Evolutionary conservation across 2,329 filamentous ascomycete genomes (phyloP), one percentile per base, ranked within the genome.

Genomic region (Hypoxylon sp.): DNA sequence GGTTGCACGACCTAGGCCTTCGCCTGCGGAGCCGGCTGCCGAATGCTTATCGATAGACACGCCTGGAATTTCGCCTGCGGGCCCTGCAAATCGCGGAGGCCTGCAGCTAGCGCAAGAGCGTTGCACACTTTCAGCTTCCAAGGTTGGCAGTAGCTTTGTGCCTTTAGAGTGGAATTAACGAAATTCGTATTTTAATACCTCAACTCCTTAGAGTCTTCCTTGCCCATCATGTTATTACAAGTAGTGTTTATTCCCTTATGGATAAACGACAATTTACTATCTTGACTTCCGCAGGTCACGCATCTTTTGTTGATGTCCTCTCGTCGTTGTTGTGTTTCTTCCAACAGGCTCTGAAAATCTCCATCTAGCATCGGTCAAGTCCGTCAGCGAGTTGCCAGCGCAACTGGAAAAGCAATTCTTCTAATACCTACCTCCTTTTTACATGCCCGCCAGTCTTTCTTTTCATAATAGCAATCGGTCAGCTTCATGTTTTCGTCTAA

Each of bases 401-500:
- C 34, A 48, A 19, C 29, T 21, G 45, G 11, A 61, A 46, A 48
- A 60, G 46, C 51, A 64, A 56, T 16, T 48, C 30, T 21, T 37
- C 37, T 25, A 21, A 32, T n/a, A 11, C 91, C 83, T 78, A 97
- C 95, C 88, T 98, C 95, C 71, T 89, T 85, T 76, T 91, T 91
- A 80, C 96, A 99, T 62, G 86, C 85, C 72, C 96, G 86, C 95
- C 96, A 99, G 78, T 99, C 96, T 78, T 94, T 97, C 85, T 94
- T 97, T 59, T 95, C 93, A 76, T 88, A 97, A 79, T 96, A 97
- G 80, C 96, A 99, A 78, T 98, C 93, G 34, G 94, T 97, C 89
- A 99, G 87, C 75, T 89, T 94, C 57, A 87, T 83, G 75, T 98
- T 97, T 76, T 98, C 95, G 21, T 88, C 95, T 97, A 52, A 11